Percentiles rank a stretch among this genome's conserved stretches.
These are phyloP conservation scores for Ceriops tagal DNA, from an alignment of 345 rosid genomes.

Conservation along the genomic window DNA sequence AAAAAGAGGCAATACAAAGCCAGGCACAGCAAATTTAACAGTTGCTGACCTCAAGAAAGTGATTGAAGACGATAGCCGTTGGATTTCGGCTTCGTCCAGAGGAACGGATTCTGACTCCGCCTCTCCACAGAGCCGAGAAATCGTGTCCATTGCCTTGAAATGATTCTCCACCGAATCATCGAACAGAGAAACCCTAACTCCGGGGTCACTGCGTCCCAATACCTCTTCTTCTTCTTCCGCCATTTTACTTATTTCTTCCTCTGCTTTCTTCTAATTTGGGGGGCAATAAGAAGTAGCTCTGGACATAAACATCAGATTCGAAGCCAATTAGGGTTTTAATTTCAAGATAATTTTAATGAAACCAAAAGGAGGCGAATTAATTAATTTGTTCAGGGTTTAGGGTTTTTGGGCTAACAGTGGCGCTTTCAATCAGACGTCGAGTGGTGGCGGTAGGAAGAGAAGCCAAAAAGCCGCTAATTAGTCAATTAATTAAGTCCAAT, in stretches of 20 bases:
- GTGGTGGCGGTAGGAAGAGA: too few species aligned
- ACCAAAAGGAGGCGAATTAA: too few species aligned
- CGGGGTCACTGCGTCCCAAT: constrained; percentile 3
- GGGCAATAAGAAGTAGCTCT: too few species aligned
- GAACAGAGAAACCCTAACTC: constrained; percentile 48
- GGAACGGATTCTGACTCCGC: constrained; percentile 18
- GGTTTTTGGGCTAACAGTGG: too few species aligned
- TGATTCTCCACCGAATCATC: constrained; percentile 66
- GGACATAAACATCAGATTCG: too few species aligned
- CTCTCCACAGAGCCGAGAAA: constrained; percentile 57
- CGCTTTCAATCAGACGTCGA: too few species aligned
- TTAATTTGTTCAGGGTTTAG: too few species aligned
- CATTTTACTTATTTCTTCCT: neutral
- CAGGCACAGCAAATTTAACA: neutral
- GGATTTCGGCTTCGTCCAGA: constrained; percentile 34
- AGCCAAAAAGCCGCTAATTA: too few species aligned
- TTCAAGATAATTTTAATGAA: too few species aligned
- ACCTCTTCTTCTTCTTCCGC: constrained; percentile 8
- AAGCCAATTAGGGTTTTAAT: too few species aligned
- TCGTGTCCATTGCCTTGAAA: constrained; percentile 50
- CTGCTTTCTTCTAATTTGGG: neutral
- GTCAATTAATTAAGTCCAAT: too few species aligned
- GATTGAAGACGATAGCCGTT: constrained; percentile 47
- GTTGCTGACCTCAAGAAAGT: constrained; percentile 58
- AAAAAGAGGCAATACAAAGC: neutral